A percentile compares a stretch with the other conserved stretches of the same genome.
These are phyloP conservation scores for Lanzia echinophila DNA, from an alignment of 2,329 filamentous ascomycete species.

Conservation along the genomic window DNA sequence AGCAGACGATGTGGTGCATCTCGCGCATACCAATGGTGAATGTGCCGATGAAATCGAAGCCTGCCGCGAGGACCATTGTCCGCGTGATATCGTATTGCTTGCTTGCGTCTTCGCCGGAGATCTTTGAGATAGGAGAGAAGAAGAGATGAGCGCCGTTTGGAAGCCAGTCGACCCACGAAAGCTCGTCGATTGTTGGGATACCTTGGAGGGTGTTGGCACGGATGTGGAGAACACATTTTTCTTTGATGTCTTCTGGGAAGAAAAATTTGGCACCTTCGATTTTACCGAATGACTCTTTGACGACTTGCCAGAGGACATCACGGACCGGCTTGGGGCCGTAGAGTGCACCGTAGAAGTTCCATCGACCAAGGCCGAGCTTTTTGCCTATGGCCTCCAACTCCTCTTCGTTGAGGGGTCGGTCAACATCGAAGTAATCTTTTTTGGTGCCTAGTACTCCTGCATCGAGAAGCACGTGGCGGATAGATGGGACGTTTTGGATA, in stretches of 20 bases:
- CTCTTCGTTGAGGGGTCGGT: constrained; percentile 32
- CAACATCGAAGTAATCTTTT: constrained; percentile 26
- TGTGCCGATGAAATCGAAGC: constrained; percentile 45
- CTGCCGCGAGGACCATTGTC: constrained; percentile 35
- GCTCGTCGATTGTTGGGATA: constrained; percentile 26
- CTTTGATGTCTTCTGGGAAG: constrained; percentile 24
- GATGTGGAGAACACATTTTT: constrained; percentile 24
- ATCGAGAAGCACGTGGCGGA: constrained; percentile 28
- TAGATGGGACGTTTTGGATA: constrained; percentile 34
- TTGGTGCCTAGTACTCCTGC: constrained; percentile 34
- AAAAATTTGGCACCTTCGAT: constrained; percentile 31
- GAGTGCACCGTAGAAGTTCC: constrained; percentile 42
- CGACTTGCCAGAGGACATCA: constrained; percentile 29
- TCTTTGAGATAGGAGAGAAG: constrained; percentile 46
- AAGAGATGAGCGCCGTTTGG: constrained; percentile 46
- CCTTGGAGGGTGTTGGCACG: constrained; percentile 28
- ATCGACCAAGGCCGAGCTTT: constrained; percentile 37
- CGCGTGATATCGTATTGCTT: constrained; percentile 38
- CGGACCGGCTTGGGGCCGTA: constrained; percentile 32
- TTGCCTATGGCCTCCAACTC: constrained; percentile 37
- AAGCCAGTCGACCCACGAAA: constrained; percentile 43
- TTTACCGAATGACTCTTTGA: constrained; percentile 24
- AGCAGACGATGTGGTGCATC: constrained; percentile 50
- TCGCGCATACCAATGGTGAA: constrained; percentile 44
- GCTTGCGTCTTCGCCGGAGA: constrained; percentile 41